phyloP scores from a whole-genome alignment of 257 asterid genomes.

The Leptodermis oblonga region DNA sequence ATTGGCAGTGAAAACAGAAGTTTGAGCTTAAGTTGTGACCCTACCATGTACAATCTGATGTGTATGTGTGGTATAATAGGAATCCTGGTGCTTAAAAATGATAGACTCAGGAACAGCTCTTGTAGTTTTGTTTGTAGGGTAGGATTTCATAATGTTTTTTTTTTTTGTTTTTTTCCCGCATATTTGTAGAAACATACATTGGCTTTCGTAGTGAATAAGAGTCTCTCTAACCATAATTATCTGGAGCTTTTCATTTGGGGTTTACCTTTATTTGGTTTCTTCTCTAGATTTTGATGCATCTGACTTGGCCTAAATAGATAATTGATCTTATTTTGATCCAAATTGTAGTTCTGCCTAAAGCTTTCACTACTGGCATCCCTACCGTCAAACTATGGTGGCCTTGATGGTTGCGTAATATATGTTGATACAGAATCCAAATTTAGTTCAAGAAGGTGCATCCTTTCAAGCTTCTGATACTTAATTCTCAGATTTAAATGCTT shows the following conservation, averaged over 20 bases:
- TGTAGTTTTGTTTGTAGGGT: neutral
- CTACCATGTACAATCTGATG: neutral
- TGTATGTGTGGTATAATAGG: neutral
- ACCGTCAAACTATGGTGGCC: slow-evolving; percentile 72
- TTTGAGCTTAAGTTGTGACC: neutral
- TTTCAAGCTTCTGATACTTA: slow-evolving; percentile 11
- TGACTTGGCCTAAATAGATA: slow-evolving; percentile 17
- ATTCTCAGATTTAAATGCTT: slow-evolving; percentile 11
- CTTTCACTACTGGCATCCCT: slow-evolving; percentile 69
- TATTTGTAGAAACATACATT: neutral
- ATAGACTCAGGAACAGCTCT: neutral
- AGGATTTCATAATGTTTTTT: neutral
- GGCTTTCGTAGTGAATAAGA: neutral
- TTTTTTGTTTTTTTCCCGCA: neutral
- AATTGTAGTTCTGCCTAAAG: slow-evolving; percentile 75
- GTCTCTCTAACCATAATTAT: neutral
- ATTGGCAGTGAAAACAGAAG: neutral
- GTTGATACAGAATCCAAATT: slow-evolving; percentile 88
- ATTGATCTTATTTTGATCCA: slow-evolving; percentile 2
- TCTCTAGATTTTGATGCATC: slow-evolving; percentile 18
- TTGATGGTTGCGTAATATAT: slow-evolving; percentile 71
- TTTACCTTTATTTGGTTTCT: neutral
- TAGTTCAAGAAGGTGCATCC: slow-evolving; percentile 66
- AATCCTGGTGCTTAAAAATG: neutral
- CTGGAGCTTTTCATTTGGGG: neutral